Base-by-base conservation (phyloP, 1,139 yeast genomes). In the Debaryomycetaceae sp. region DNA sequence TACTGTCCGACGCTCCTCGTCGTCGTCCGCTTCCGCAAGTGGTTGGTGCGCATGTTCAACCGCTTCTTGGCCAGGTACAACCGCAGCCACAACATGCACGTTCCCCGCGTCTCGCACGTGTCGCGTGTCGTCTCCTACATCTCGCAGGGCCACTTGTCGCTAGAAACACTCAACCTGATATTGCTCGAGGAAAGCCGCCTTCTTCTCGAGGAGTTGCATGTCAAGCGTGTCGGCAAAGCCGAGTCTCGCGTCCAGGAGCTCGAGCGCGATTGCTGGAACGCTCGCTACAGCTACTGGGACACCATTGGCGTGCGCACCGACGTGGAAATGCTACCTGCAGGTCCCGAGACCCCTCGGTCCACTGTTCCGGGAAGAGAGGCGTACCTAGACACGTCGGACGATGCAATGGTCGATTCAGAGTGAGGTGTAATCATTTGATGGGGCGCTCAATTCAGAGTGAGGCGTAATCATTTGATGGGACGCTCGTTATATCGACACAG, bases 31-130 rank as follows among this genome's bases (percentile, higher is more conserved):
- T 58, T 58, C 35, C 62, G 60, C 32, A 30, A 32, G 30, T 63
- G 70, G 70, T 44, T 51, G 11, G 30, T 57, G n/a, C 42, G 62
- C 29, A 40, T 62, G 33, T 62, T 62, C 41, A 61, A 62, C 35
- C 37, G 53, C 27, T 63, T 61, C 36, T 40, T 59, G 4, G 37
- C 36, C 27, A 49, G 52, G 32, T 62, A 55, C 36, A 59, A 58
- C 34, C 33, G 35, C 7, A 30, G 29, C 33, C 35, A 28, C 25
- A 41, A 46, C 13, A 34, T 34, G 5, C 33, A 33, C 16, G 45
- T 54, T 12, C 41, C 42, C 10, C 32, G 34, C 6, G 52, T 57
- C 27, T 40, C 38, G 13, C 35, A 30, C 15, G 57, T 52, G 36
- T 44, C 45, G 21, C 52, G 50, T 31, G 44, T 58, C 21, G 33